Percentiles rank a stretch among this genome's conserved stretches.
phyloP scores from a whole-genome alignment of 2,329 filamentous ascomycete species.

The Apiospora malaysiana region DNA sequence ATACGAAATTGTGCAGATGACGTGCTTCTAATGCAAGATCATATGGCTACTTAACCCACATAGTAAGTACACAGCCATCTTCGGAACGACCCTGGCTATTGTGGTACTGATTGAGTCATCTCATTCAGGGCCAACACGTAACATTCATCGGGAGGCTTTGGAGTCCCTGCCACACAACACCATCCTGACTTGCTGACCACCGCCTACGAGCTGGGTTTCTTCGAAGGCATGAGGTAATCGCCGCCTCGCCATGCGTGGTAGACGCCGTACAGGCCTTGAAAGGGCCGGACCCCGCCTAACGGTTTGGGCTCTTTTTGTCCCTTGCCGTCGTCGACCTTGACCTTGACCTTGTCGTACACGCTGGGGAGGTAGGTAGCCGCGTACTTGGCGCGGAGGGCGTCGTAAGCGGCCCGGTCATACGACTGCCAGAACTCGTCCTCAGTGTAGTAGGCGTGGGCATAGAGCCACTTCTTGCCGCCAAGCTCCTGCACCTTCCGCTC shows the following conservation, averaged over 20 bases:
- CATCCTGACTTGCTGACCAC: background rate
- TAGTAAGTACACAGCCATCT: background rate
- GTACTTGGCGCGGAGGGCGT: conserved; percentile 63
- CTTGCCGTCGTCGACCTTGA: conserved; percentile 53
- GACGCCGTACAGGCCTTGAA: conserved; percentile 53
- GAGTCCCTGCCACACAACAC: background rate
- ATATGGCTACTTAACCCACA: background rate
- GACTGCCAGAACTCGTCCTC: conserved; percentile 72
- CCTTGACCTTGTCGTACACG: conserved; percentile 72
- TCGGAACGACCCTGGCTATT: background rate
- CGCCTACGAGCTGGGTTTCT: background rate
- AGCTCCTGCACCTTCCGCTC: conserved; percentile 64
- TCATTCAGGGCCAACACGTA: background rate
- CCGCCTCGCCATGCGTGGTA: conserved; percentile 50
- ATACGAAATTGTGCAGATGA: background rate
- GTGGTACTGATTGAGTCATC: background rate
- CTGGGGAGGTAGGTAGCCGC: conserved; percentile 63
- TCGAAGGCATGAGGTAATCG: conserved; percentile 48
- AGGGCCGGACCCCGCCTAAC: conserved; percentile 46
- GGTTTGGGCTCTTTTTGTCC: conserved; percentile 35
- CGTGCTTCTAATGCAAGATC: background rate
- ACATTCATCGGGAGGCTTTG: background rate
- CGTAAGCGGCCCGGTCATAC: conserved; percentile 66
- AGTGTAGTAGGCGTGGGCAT: conserved; percentile 72
- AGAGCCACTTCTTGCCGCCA: conserved; percentile 72